Conservation (phyloP, 75 land plant species). For the Pinus taeda region DNA sequence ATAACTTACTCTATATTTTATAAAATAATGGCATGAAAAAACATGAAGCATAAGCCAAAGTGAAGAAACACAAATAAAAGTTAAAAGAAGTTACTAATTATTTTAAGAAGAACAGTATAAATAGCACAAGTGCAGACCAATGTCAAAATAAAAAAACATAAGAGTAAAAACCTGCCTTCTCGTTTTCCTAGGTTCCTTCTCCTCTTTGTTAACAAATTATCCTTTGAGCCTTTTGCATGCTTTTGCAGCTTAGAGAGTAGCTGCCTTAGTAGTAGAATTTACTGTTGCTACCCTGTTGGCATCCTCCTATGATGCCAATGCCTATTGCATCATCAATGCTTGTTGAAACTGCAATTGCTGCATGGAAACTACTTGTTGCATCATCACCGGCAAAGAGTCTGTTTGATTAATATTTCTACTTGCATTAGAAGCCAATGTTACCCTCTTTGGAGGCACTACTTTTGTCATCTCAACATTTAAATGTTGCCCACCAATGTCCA, state of each 20-base stretch:
- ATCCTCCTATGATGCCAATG: conserved; percentile 48
- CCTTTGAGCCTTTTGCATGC: conserved; percentile 34
- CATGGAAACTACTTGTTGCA: conserved; percentile 49
- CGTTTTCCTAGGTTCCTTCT: too few species aligned
- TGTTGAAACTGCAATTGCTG: conserved; percentile 58
- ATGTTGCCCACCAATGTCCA: too few species aligned
- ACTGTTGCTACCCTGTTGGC: conserved; percentile 46
- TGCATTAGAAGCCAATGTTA: conserved; percentile 11
- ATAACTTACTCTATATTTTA: not conserved
- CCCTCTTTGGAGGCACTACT: conserved; percentile 39
- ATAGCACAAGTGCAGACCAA: not conserved
- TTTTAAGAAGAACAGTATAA: not conserved
- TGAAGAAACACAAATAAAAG: too few species aligned
- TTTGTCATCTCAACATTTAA: too few species aligned
- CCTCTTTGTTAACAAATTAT: conserved; percentile 17
- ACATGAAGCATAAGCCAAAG: too few species aligned
- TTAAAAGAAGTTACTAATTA: too few species aligned
- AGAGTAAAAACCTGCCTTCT: not conserved
- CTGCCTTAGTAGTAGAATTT: conserved; percentile 40
- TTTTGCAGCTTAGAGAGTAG: conserved; percentile 38
- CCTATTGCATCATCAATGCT: conserved; percentile 46
- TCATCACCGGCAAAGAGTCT: conserved; percentile 31
- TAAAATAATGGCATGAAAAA: not conserved
- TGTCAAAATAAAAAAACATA: not conserved
- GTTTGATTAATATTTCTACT: conserved; percentile 8